Evolutionary conservation across 148 eudicot genomes (phyloP).

Genomic region (Rhododendron molle): DNA sequence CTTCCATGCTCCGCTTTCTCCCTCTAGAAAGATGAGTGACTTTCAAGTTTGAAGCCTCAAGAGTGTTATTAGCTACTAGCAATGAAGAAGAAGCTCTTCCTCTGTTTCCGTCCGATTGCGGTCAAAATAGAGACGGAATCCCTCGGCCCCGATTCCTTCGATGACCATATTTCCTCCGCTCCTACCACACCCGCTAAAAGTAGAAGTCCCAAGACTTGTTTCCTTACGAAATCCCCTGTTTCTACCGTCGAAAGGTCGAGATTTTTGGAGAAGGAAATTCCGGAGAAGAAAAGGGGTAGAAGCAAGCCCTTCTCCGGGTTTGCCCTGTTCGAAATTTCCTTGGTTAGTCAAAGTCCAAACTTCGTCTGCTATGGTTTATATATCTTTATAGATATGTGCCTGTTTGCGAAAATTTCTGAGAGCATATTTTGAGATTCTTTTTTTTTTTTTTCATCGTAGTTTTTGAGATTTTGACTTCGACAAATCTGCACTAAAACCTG

Average conservation of each 20-base stretch:
- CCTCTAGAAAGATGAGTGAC: background rate
- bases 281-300: background rate
- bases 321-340: background rate
- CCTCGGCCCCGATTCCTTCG: background rate
- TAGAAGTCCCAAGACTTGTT: background rate
- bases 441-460: no score
- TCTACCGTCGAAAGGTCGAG: background rate
- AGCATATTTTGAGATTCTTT: background rate
- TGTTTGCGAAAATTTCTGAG: background rate
- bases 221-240: background rate
- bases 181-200: background rate
- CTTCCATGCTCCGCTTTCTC: background rate
- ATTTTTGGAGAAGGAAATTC: background rate
- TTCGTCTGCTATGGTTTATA: background rate
- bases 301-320: background rate
- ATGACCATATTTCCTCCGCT: background rate
- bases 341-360: background rate
- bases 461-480: no score
- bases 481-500: no score
- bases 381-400: no score
- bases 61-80: background rate
- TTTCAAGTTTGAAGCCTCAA: background rate
- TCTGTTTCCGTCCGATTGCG: conserved; percentile 9
- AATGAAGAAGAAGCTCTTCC: conserved; percentile 19
- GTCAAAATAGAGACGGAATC: conserved; percentile 10